Evolutionary conservation across 352 stramenopile species (phyloP), one percentile per base, ranked within the genome.

Genomic region (Globisporangium takayamanum): DNA sequence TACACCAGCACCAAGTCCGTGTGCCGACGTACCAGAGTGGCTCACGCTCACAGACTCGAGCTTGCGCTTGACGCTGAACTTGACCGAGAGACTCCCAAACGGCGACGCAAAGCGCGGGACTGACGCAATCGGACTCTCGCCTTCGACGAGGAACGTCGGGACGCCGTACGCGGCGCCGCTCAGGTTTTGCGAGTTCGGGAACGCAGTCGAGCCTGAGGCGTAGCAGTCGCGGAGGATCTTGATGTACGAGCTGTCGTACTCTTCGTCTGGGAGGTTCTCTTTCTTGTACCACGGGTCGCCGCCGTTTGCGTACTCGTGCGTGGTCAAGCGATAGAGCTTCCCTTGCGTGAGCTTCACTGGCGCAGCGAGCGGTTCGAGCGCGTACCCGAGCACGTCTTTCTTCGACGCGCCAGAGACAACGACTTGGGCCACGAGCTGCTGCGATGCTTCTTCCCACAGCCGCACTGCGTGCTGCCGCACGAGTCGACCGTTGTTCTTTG

Each of bases 221-320:
- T 95, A 95, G 59, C 86, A 95, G 36, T 95, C 86, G 11, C 84
- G 76, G 49, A 95, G 64, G 55, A 95, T 92, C 46, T 88, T 90
- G 61, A 95, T 90, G 62, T 92, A 92, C 4, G 81, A 92, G 11
- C 67, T 67, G 59, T 95, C 86, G 54, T 95, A 95, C 49, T 95
- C 81, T 62, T 95, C 86, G 50, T 93, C 84, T 0, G 84, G 86
- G 1, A 92, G 44, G 26, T 95, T 94, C 54, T 95, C 86, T 55
- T 92, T 91, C 57, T 95, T 95, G 70, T 95, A 95, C 86, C 86
- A 95, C 7, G 86, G 83, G 53, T 95, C 86, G 26, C 86, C 86
- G 51, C 84, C 83, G 49, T 95, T 92, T 20, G 86, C 84, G 66
- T 87, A 95, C 54, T 95, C 86, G 46, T 95, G 86, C 0, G 84